Evolutionary conservation across 768 basidiomycete species (phyloP), one percentile per base, ranked within the genome.

Genomic region (Boletus vinaceobasis): DNA sequence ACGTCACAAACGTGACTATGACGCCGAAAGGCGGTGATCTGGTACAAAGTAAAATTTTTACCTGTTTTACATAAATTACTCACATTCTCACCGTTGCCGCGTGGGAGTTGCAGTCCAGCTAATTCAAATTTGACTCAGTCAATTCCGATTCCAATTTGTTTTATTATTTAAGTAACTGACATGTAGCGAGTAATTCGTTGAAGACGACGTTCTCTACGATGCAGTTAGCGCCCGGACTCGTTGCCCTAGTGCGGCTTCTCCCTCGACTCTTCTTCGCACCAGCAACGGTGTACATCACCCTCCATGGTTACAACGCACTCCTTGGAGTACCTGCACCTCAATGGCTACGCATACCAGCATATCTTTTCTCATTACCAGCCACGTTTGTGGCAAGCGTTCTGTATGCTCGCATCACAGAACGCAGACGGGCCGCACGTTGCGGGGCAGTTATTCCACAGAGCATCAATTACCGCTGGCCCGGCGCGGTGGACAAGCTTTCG

Each of bases 371-470:
- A 7, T 57, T 75, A 0, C 65, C 72, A 21, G 21, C 44, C 9
- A 56, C 64, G 1, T 55, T 70, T 10, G 46, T 59, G 1, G 44
- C 52, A 7, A 57, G 52, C 14, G 50, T 71, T 0, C 7, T 77
- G 48, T 85, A 81, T 53, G 71, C 83, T 40, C 47, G 62, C 1
- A 79, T 82, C 3, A 75, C 77, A 11, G 65, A 79, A 14, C 70
- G 62, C 36, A 71, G 76, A 9, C 64, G 70, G 13, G 83, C 83
- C 7, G 73, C 73, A 7, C 65, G 67, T 1, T 45, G 73, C 21
- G 82, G 81, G 4, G 82, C 82, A 29, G 74, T 76, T 10, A 64
- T 79, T n/a, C 65, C 77, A 0, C 79, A 79, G 1, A 65, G 55
- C 17, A 63, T 70, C 1, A 55, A 62, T 27, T 79, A 78, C 0